Evolutionary conservation across 768 basidiomycete species (phyloP).

Genomic region (Leccinum longicurvipes): DNA sequence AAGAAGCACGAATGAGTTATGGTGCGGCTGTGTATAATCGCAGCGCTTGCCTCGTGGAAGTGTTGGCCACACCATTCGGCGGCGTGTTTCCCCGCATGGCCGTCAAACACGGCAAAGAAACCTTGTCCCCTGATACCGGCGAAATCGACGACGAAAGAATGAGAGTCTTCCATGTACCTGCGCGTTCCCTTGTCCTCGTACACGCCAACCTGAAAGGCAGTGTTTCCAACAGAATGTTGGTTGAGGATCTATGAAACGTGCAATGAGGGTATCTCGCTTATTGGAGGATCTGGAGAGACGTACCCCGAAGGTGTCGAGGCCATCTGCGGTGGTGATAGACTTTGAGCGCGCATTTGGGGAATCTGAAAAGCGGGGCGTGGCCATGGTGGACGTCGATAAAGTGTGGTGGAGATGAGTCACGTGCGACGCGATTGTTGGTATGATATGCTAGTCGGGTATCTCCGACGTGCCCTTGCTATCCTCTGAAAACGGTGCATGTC

Average conservation of each 20-base stretch:
- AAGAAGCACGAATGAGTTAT: slow-evolving; percentile 8
- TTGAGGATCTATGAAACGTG: slow-evolving; percentile 33
- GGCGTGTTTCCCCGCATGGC: slow-evolving; percentile 97
- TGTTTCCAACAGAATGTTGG: slow-evolving; percentile 65
- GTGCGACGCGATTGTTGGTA: slow-evolving; percentile 16
- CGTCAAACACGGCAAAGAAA: slow-evolving; percentile 98
- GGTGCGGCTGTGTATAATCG: not conserved
- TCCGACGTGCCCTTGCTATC: slow-evolving; percentile 12
- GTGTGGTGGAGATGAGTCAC: slow-evolving; percentile 11
- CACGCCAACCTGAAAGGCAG: slow-evolving; percentile 59
- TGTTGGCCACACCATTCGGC: slow-evolving; percentile 98
- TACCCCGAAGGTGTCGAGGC: slow-evolving; percentile 75
- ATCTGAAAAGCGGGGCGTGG: slow-evolving; percentile 42
- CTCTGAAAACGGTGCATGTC: slow-evolving; percentile 73
- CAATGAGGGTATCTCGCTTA: not conserved
- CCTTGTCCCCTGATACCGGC: slow-evolving; percentile 90
- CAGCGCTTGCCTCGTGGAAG: slow-evolving; percentile 75
- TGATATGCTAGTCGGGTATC: slow-evolving; percentile 21
- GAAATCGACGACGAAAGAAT: slow-evolving; percentile 95
- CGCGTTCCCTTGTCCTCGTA: slow-evolving; percentile 87
- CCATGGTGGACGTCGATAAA: slow-evolving; percentile 15
- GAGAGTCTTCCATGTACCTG: slow-evolving; percentile 95
- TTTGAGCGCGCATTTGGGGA: slow-evolving; percentile 79
- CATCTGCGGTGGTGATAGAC: slow-evolving; percentile 74
- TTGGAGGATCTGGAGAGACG: slow-evolving; percentile 23